Evolutionary conservation across 2,329 filamentous ascomycete species (phyloP).

Genomic region (Xylariomycetidae sp.): DNA sequence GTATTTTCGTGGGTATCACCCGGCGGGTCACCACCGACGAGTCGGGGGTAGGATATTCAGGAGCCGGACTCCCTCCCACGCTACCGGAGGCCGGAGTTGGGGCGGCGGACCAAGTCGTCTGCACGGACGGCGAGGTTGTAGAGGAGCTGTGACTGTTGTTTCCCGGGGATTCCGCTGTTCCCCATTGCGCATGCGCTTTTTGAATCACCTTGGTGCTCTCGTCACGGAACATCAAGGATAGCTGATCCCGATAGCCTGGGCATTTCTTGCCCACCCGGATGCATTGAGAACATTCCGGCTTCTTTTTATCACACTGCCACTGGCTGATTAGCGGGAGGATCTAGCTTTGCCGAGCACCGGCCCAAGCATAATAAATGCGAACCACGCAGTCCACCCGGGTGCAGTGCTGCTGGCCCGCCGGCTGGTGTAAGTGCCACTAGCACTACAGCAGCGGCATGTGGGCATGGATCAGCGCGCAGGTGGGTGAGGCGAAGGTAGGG

Average conservation of each 20-base stretch:
- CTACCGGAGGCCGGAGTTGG: background rate
- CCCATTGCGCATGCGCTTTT: constrained; percentile 50
- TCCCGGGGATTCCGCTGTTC: constrained; percentile 20
- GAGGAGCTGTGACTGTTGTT: constrained; percentile 17
- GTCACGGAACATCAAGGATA: constrained; percentile 61
- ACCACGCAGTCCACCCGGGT: too few relatives aligned
- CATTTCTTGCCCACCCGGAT: constrained; percentile 53
- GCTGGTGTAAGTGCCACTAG: too few relatives aligned
- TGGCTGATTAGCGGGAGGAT: constrained; percentile 8
- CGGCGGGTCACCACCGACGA: constrained; percentile 5
- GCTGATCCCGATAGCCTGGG: constrained; percentile 58
- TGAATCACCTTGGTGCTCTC: constrained; percentile 57
- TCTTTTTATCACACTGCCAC: constrained; percentile 53
- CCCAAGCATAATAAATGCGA: too few relatives aligned
- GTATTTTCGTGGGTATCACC: constrained; percentile 16
- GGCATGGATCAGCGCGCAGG: too few relatives aligned
- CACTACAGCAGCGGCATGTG: too few relatives aligned
- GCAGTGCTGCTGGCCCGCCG: too few relatives aligned
- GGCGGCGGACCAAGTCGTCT: constrained; percentile 8
- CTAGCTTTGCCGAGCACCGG: background rate
- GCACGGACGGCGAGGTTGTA: constrained; percentile 8
- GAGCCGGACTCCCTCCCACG: background rate
- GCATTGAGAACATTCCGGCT: constrained; percentile 58
- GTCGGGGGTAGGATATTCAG: background rate
- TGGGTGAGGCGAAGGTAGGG: too few relatives aligned